Evolutionary conservation across 345 rosid genomes (phyloP).

Genomic region (Bruguiera sexangula): DNA sequence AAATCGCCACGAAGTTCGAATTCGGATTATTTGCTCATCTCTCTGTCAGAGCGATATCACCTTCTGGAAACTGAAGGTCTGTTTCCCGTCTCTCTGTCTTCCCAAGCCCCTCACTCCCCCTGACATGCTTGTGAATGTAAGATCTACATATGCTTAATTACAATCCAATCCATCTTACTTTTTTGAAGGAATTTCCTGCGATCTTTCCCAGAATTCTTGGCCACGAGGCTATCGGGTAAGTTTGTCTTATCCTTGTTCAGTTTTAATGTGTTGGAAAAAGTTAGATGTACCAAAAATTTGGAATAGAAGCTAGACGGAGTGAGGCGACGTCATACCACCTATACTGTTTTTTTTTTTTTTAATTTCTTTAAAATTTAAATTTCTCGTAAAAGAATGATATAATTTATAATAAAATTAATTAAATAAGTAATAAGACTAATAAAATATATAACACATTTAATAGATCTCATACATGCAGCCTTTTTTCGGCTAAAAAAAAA

Average conservation of each 20-base stretch:
- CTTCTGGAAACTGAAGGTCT: constrained; percentile 72
- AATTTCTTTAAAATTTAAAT: no score
- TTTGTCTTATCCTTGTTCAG: no score
- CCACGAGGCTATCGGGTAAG: constrained; percentile 86
- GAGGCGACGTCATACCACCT: no score
- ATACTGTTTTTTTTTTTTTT: no score
- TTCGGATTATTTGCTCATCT: constrained; percentile 67
- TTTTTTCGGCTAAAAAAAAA: no score
- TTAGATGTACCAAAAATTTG: background rate
- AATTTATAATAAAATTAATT: no score
- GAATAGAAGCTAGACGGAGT: background rate
- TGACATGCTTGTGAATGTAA: background rate
- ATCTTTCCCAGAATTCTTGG: constrained; percentile 78
- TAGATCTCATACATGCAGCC: no score
- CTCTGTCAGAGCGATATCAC: constrained; percentile 74
- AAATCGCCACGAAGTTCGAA: constrained; percentile 62
- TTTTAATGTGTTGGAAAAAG: no score
- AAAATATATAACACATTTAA: no score
- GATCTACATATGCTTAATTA: background rate
- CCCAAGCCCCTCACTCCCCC: background rate
- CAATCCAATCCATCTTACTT: background rate
- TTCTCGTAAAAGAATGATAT: no score
- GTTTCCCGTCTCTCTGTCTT: background rate
- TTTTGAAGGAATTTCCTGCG: constrained; percentile 59
- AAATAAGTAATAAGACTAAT: no score